Evolutionary conservation across 306 rosid species (phyloP).

Genomic region (Dalbergia oliveri): DNA sequence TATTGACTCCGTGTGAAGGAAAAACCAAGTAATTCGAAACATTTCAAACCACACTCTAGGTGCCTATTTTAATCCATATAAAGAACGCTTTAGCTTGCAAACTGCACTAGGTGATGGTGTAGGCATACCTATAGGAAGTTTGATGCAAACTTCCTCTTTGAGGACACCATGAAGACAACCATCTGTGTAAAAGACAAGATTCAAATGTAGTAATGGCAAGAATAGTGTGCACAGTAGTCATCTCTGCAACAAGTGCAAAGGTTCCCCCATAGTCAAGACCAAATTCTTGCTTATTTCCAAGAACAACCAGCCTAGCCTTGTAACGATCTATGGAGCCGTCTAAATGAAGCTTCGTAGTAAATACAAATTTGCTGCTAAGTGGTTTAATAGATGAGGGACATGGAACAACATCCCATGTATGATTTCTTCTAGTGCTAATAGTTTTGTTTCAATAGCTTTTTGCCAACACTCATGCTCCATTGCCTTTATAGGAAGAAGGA

Average conservation of each 20-base stretch:
- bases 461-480: background rate
- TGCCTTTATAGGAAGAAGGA: background rate
- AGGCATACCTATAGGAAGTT: background rate
- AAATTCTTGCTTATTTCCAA: conserved; percentile 8
- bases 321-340: conserved; percentile 9
- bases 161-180: background rate
- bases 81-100: background rate
- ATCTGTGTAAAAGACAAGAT: background rate
- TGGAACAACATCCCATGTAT: background rate
- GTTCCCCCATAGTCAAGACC: background rate
- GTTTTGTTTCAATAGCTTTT: background rate
- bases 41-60: background rate
- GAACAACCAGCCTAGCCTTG: conserved; percentile 26
- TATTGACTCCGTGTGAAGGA: background rate
- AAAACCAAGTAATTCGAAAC: background rate
- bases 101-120: background rate
- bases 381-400: background rate
- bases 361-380: background rate
- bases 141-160: background rate
- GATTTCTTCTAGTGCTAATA: background rate
- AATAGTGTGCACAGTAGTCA: background rate
- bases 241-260: background rate
- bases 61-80: background rate
- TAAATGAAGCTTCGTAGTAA: background rate
- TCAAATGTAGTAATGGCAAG: background rate